Evolutionary conservation across 345 rosid species (phyloP).

Genomic region (Limnanthes douglasii): DNA sequence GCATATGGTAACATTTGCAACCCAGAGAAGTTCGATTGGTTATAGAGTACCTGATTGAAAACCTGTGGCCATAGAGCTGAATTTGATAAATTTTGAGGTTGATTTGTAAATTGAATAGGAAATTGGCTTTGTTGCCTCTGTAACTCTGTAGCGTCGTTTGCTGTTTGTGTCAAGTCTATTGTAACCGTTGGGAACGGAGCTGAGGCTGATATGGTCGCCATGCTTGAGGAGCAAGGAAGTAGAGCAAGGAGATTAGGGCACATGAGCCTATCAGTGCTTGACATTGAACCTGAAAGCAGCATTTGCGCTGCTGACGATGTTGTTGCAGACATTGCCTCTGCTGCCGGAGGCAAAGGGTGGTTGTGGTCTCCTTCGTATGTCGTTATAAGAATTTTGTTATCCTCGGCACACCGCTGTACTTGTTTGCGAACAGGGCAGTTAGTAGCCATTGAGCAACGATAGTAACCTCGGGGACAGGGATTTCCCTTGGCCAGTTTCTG

Average conservation of each 20-base stretch:
- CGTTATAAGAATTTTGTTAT: conserved; percentile 57
- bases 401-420: conserved; percentile 84
- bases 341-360: conserved; percentile 90
- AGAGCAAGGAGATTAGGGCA: conserved; percentile 59
- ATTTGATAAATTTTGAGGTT: too few relatives aligned
- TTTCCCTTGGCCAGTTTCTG: not conserved
- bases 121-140: too few relatives aligned
- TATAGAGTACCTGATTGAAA: too few relatives aligned
- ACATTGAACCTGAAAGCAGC: conserved; percentile 78
- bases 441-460: not conserved
- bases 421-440: not conserved
- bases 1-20: too few relatives aligned
- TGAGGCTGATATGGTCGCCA: conserved; percentile 92
- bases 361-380: conserved; percentile 94
- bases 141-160: too few relatives aligned
- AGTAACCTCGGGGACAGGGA: not conserved
- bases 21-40: too few relatives aligned
- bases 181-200: conserved; percentile 97
- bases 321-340: conserved; percentile 84
- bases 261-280: conserved; percentile 58
- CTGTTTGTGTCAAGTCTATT: conserved; percentile 67
- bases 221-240: conserved; percentile 82
- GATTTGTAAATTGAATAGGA: too few relatives aligned
- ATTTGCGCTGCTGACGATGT: conserved; percentile 80
- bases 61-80: too few relatives aligned